phyloP scores from a whole-genome alignment of 371 early-diverging fungal species.

The Mortierella sp. region DNA sequence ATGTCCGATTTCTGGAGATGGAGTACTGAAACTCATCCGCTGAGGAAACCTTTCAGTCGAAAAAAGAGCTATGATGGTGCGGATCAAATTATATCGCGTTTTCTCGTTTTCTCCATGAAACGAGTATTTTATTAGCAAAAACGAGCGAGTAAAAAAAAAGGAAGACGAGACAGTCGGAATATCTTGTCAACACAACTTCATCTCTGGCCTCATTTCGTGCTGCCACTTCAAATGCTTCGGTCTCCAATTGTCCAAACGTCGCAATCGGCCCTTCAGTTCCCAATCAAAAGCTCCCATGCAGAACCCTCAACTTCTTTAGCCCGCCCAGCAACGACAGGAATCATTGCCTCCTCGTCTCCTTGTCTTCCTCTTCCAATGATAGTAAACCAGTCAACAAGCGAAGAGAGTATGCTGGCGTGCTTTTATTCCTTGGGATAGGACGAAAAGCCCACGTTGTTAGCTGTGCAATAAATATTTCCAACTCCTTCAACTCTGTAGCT shows the following conservation, averaged over 20 bases:
- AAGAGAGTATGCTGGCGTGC: no score
- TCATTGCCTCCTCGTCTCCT: not conserved
- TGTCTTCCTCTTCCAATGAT: not conserved
- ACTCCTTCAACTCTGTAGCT: no score
- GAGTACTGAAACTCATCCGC: not conserved
- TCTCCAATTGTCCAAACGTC: not conserved
- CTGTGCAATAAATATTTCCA: no score
- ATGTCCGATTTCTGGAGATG: not conserved
- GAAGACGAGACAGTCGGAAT: no score
- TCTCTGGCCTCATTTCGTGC: not conserved
- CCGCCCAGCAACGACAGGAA: not conserved
- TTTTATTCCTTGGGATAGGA: no score
- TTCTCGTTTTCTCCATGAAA: no score
- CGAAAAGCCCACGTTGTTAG: no score
- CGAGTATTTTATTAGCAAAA: no score
- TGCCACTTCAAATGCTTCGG: not conserved
- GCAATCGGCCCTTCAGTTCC: not conserved
- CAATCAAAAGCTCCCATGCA: not conserved
- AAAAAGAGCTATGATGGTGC: no score
- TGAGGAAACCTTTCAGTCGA: no score
- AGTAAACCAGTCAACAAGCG: not conserved
- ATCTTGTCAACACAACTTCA: not conserved
- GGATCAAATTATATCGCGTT: no score
- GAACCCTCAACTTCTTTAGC: not conserved
- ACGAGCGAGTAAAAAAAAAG: no score